These are phyloP conservation scores for Penicillium macrosclerotiorum DNA, from an alignment of 495 filamentous ascomycete species.

Conservation along the genomic window DNA sequence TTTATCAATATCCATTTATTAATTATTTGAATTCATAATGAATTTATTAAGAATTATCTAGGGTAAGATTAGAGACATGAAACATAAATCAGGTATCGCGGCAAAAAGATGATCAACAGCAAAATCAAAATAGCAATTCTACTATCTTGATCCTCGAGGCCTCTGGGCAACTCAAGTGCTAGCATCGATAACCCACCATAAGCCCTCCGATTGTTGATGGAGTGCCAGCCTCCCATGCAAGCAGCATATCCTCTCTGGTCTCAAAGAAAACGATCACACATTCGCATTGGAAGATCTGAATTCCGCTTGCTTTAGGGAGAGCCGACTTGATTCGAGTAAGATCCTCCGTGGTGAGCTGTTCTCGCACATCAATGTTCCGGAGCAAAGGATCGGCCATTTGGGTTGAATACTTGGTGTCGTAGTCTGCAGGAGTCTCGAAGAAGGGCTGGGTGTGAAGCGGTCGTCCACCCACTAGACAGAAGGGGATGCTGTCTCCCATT, in stretches of 20 bases:
- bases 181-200: slow-evolving; percentile 3
- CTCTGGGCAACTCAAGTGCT: too few species aligned
- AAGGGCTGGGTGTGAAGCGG: neutral
- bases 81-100: too few species aligned
- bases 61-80: too few species aligned
- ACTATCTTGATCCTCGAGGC: too few species aligned
- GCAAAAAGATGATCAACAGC: too few species aligned
- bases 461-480: neutral
- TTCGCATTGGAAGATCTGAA: slow-evolving; percentile 1
- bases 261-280: slow-evolving; percentile 1
- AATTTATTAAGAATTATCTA: too few species aligned
- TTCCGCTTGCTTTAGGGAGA: neutral
- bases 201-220: neutral
- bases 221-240: slow-evolving; percentile 1
- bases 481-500: neutral
- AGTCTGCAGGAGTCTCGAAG: slow-evolving; percentile 1
- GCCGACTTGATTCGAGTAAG: neutral
- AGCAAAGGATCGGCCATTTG: neutral
- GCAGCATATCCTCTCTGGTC: slow-evolving; percentile 2
- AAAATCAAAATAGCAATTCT: too few species aligned
- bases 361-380: neutral
- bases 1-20: too few species aligned
- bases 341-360: neutral
- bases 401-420: neutral
- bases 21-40: too few species aligned